Conservation (phyloP, 225 moss, liverwort and hornwort genomes). For the Polytrichum formosum region DNA sequence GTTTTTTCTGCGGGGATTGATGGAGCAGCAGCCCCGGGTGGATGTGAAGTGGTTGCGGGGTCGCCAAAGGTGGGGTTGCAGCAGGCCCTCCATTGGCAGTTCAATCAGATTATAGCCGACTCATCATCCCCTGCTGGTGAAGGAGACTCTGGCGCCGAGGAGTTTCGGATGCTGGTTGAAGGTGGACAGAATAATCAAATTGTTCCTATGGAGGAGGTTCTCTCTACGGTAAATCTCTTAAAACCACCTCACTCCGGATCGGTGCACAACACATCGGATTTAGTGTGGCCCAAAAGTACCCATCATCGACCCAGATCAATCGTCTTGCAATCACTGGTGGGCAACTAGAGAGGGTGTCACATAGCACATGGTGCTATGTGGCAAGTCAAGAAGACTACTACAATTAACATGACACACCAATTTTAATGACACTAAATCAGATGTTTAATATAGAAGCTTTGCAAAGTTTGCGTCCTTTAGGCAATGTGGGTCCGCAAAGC, state of each 20-base stretch:
- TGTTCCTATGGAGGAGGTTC: not conserved
- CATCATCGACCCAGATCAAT: too few species aligned
- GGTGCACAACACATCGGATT: too few species aligned
- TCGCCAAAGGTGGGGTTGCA: not conserved
- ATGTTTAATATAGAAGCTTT: not conserved
- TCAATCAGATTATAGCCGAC: not conserved
- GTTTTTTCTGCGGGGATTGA: not conserved
- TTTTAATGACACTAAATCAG: not conserved
- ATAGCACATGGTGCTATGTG: not conserved
- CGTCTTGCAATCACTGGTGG: too few species aligned
- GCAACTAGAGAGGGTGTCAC: not conserved
- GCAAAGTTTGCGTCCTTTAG: too few species aligned
- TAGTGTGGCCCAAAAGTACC: too few species aligned
- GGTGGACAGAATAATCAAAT: not conserved
- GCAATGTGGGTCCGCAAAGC: not conserved
- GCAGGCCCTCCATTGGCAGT: not conserved
- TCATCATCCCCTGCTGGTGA: not conserved
- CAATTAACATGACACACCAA: not conserved
- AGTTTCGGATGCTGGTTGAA: not conserved
- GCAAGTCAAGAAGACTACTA: not conserved
- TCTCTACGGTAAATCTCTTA: constrained; percentile 1
- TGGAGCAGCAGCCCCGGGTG: not conserved
- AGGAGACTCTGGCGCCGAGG: not conserved
- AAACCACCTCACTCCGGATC: not conserved
- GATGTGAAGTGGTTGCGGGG: not conserved